These are phyloP conservation scores for Darksidea phi DNA, from an alignment of 495 filamentous ascomycete genomes.

Conservation along the genomic window DNA sequence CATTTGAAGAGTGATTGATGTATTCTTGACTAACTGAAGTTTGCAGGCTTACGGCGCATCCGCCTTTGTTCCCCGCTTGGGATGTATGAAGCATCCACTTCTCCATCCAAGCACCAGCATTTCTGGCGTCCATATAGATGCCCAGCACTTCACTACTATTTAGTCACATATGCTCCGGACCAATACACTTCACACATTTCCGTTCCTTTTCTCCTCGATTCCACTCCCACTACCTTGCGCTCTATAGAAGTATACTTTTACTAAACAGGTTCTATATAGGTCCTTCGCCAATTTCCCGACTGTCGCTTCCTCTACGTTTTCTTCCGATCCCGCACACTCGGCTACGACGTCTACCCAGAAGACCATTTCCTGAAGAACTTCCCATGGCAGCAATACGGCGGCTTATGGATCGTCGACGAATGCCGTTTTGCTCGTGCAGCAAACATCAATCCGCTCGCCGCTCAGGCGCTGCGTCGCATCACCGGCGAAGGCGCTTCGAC, in stretches of 20 bases:
- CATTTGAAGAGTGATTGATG: background rate
- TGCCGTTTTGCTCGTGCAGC: conserved; percentile 28
- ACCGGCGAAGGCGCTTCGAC: conserved; percentile 21
- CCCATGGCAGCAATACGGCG: conserved; percentile 35
- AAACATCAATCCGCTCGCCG: conserved; percentile 22
- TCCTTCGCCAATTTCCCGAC: conserved; percentile 35
- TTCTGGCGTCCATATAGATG: conserved; percentile 2
- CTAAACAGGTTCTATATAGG: too few relatives aligned
- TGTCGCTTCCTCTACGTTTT: conserved; percentile 34
- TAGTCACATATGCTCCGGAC: conserved; percentile 5
- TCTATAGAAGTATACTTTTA: too few relatives aligned
- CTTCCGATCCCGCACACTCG: conserved; percentile 34
- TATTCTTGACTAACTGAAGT: conserved; percentile 1
- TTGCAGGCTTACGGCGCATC: conserved; percentile 32
- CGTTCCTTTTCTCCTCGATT: too few relatives aligned
- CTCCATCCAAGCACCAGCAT: background rate
- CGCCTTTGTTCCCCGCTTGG: conserved; percentile 35
- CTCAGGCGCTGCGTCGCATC: conserved; percentile 29
- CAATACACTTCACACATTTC: background rate
- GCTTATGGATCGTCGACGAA: conserved; percentile 33
- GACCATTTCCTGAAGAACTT: conserved; percentile 35
- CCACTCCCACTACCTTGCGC: too few relatives aligned
- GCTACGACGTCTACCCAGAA: conserved; percentile 36
- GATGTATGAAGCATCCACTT: conserved; percentile 33
- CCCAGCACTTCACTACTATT: conserved; percentile 9